Evolutionary conservation across 768 basidiomycete species (phyloP), one percentile per base, ranked within the genome.

Genomic region (Kwoniella dejecticola): DNA sequence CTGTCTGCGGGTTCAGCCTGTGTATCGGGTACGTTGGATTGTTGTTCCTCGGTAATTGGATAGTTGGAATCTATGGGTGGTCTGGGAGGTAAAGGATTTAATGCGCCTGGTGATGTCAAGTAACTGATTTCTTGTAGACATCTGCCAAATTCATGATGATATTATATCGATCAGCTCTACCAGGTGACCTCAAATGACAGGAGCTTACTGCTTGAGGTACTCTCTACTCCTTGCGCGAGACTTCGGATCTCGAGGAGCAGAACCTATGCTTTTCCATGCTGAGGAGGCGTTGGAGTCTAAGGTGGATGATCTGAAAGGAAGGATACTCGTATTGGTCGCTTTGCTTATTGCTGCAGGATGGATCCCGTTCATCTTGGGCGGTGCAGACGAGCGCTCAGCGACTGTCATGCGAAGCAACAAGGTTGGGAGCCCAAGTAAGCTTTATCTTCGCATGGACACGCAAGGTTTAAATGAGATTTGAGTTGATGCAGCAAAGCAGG

Each of bases 101-200:
- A 88, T 5, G 96, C 94, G 78, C 96, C 90, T 0, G 92, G 88
- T 0, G 95, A 97, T 1, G 96, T 99, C 55, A 99, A 82, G 80
- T 99, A 99, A 12, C 91, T 90, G 68, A 99, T 90, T 83, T 99
- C 96, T 81, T 98, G 96, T 24, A 99, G 83, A 80, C 96, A 97
- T 80, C 90, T 93, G 65, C n/a, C 5, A 57, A 17, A 52, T 36
- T 40, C 59, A 64, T 17, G 55, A 42, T 42, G n/a, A n/a, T n/a
- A n/a, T n/a, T n/a, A n/a, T n/a, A n/a, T 24, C 23, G 44, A n/a
- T 4, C 6, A 44, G 41, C 5, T 8, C 19, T 44, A 36, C 6
- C 19, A 44, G 8, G 6, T 8, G 41, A n/a, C 41, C n/a, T 5
- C 6, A 15, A 7, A n/a, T 11, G 13, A 44, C 41, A 13, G 19